These are phyloP conservation scores for Elongisporangium prolatum DNA, from an alignment of 352 stramenopile species.

Conservation along the genomic window DNA sequence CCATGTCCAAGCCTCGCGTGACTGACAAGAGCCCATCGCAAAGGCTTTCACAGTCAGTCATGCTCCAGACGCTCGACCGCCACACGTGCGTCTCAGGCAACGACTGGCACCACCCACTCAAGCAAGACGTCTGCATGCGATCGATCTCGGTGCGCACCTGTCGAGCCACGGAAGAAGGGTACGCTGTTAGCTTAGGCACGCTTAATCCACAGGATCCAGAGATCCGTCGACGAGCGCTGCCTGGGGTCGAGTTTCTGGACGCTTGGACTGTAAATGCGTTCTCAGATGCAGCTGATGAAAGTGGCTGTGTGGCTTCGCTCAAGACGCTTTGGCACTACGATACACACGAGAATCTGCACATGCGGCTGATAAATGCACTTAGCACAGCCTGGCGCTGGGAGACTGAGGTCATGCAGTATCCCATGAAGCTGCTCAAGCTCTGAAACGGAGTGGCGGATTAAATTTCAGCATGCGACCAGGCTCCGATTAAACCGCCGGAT, in stretches of 20 bases:
- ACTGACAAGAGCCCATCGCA: slow-evolving; percentile 22
- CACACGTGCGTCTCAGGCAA: slow-evolving; percentile 37
- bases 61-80: slow-evolving; percentile 42
- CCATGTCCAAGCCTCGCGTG: slow-evolving; percentile 17
- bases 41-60: slow-evolving; percentile 27
- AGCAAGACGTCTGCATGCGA: slow-evolving; percentile 41
- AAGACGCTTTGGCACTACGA: slow-evolving; percentile 50
- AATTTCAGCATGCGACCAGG: no score
- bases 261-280: slow-evolving; percentile 53
- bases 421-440: slow-evolving; percentile 10
- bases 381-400: slow-evolving; percentile 52
- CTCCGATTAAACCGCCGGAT: no score
- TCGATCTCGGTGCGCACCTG: slow-evolving; percentile 39
- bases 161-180: slow-evolving; percentile 41
- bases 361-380: slow-evolving; percentile 45
- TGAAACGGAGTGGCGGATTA: neutral
- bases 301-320: slow-evolving; percentile 52
- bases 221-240: slow-evolving; percentile 19
- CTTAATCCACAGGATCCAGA: slow-evolving; percentile 45
- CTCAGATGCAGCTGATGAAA: slow-evolving; percentile 14
- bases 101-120: slow-evolving; percentile 42
- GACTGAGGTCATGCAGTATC: slow-evolving; percentile 34
- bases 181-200: slow-evolving; percentile 49
- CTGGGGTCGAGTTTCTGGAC: slow-evolving; percentile 44
- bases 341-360: slow-evolving; percentile 47